phyloP scores from a whole-genome alignment of 345 rosid species.

The Rhodomyrtus tomentosa region DNA sequence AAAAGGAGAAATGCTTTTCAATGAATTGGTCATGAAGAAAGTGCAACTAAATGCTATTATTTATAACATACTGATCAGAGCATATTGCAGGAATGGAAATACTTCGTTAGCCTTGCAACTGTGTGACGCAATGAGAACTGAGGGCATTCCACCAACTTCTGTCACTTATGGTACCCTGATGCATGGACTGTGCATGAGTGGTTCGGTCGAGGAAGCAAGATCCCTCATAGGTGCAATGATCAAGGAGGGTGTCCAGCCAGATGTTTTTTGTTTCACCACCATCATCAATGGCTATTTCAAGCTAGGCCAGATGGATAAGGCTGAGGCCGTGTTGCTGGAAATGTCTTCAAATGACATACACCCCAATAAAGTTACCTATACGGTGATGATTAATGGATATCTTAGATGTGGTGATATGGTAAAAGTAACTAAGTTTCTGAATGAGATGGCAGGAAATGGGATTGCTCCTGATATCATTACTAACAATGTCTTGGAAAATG shows the following conservation, averaged over 20 bases:
- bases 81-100: slow-evolving; percentile 45
- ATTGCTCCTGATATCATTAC: slow-evolving; percentile 52
- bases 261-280: slow-evolving; percentile 64
- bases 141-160: slow-evolving; percentile 33
- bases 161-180: slow-evolving; percentile 60
- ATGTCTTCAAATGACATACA: slow-evolving; percentile 37
- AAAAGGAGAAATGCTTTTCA: slow-evolving; percentile 49
- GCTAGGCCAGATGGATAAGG: slow-evolving; percentile 59
- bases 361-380: slow-evolving; percentile 74
- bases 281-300: slow-evolving; percentile 65
- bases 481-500: slow-evolving; percentile 42
- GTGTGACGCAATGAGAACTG: slow-evolving; percentile 50
- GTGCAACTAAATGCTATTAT: slow-evolving; percentile 41
- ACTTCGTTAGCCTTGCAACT: slow-evolving; percentile 35
- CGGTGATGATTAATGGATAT: slow-evolving; percentile 54
- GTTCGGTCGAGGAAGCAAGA: slow-evolving; percentile 43
- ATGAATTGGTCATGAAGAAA: slow-evolving; percentile 31
- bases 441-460: slow-evolving; percentile 49
- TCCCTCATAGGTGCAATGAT: slow-evolving; percentile 50
- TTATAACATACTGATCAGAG: slow-evolving; percentile 47
- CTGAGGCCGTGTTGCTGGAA: slow-evolving; percentile 33
- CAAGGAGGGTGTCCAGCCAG: slow-evolving; percentile 46
- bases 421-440: slow-evolving; percentile 50
- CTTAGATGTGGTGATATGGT: slow-evolving; percentile 44
- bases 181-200: slow-evolving; percentile 49